Conservation (phyloP, 2,329 filamentous ascomycete species). For the Tympanopsis confertula region DNA sequence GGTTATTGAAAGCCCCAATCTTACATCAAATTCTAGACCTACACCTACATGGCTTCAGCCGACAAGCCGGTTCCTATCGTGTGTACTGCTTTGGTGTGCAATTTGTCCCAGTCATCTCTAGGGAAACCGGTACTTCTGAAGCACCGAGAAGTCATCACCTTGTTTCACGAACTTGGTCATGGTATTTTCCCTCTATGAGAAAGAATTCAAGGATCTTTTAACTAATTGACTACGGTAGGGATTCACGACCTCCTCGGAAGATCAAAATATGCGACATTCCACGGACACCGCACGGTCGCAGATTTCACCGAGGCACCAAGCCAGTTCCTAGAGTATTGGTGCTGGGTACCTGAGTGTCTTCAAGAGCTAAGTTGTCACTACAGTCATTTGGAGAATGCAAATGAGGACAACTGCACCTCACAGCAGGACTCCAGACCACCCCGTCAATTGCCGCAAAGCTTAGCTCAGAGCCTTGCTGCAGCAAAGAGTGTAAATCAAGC, state of each 20-base stretch:
- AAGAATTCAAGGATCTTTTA: neutral
- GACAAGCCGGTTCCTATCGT: neutral
- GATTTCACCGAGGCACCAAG: conserved; percentile 26
- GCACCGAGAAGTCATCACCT: neutral
- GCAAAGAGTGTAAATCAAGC: conserved; percentile 37
- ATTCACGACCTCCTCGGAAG: conserved; percentile 22
- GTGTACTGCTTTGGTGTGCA: neutral
- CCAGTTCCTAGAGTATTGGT: conserved; percentile 28
- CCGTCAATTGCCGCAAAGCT: conserved; percentile 30
- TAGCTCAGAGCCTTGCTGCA: conserved; percentile 33
- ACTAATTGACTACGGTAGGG: no score
- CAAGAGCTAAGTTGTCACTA: conserved; percentile 36
- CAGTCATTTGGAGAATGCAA: conserved; percentile 25
- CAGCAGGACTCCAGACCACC: conserved; percentile 13
- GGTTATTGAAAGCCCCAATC: neutral
- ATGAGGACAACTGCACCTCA: conserved; percentile 13
- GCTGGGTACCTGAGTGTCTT: conserved; percentile 19
- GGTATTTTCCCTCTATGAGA: conserved; percentile 1
- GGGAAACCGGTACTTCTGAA: neutral
- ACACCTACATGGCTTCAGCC: neutral
- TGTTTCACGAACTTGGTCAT: neutral
- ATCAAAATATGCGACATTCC: conserved; percentile 19
- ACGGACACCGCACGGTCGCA: conserved; percentile 16
- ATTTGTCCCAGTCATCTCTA: neutral
- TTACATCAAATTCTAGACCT: neutral